A percentile compares a stretch with the other conserved stretches of the same genome.
Conservation (phyloP, 148 eudicot genomes). For the Silene latifolia region DNA sequence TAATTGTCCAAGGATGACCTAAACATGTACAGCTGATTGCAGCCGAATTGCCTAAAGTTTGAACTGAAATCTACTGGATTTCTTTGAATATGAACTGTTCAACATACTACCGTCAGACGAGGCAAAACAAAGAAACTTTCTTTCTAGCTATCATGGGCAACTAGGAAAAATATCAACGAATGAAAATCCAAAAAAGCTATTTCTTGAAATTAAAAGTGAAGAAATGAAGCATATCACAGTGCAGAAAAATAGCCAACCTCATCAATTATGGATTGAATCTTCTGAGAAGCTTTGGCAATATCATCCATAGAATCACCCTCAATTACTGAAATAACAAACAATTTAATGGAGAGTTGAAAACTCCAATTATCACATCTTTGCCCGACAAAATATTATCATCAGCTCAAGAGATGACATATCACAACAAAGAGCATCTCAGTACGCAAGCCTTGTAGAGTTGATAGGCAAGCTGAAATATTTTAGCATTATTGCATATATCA, state of each 20-base stretch:
- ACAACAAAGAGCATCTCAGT: not conserved
- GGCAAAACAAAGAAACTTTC: not conserved
- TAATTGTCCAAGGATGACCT: no score
- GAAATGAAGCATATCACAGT: not conserved
- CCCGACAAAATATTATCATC: not conserved
- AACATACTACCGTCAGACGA: not conserved
- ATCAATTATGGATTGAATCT: constrained; percentile 42
- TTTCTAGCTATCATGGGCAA: constrained; percentile 1
- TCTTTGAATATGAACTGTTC: no score
- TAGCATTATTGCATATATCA: not conserved
- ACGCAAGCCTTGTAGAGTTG: not conserved
- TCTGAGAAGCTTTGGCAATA: constrained; percentile 50
- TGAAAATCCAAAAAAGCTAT: not conserved
- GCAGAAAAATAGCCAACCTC: constrained; percentile 39
- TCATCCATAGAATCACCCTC: constrained; percentile 55
- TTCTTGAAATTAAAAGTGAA: not conserved
- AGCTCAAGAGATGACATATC: constrained; percentile 9
- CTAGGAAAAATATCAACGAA: not conserved
- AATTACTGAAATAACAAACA: constrained; percentile 42
- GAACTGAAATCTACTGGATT: not conserved
- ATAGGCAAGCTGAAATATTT: constrained; percentile 5
- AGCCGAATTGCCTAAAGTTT: not conserved
- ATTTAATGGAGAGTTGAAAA: constrained; percentile 6
- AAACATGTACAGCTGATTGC: not conserved
- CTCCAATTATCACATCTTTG: constrained; percentile 5